Evolutionary conservation across 345 rosid species (phyloP), one percentile per base, ranked within the genome.

Genomic region (Nasturtium officinale): DNA sequence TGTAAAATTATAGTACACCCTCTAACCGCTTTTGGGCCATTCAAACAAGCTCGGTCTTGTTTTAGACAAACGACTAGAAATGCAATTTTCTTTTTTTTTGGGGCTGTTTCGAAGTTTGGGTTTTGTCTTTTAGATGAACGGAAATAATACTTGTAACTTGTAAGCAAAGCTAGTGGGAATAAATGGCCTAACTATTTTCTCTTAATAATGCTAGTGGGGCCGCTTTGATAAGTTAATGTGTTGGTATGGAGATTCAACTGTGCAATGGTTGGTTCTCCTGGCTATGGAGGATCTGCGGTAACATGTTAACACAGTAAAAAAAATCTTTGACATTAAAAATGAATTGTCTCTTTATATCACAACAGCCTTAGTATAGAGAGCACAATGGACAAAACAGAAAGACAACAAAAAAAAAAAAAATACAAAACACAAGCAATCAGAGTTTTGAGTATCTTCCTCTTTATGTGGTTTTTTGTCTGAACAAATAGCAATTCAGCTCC

Each of bases 381-480:
- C 54, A 51, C 4, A 76, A 60, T 1, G 77, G 48, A 33, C 54
- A 61, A 43, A 67, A 67, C 74, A 67, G 28, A 40, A 40, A 67
- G 37, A 58, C 4, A 11, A 43, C 4, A 17, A 47, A 67, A 35
- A 58, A 4, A 11, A 43, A 4, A 17, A 47, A 52, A 43, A 28
- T 54, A 45, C 74, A 55, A 35, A 68, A 47, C 61, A 77, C 67
- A 63, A 55, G 29, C 75, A 70, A 55, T 56, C 47, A 70, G 75
- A 47, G 65, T 61, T 61, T 61, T 69, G 57, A 60, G 74, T 61
- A 54, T 69, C 58, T 68, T 69, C 70, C 42, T 69, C 56, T 76
- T 51, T 52, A 67, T 32, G 55, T 61, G 25, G 70, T n/a, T 43
- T 43, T 67, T 61, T 43, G 48, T 68, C 64, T 23, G 79, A 51